Evolutionary conservation across 1,139 yeast species (phyloP).

Genomic region (Ashbya aceris): DNA sequence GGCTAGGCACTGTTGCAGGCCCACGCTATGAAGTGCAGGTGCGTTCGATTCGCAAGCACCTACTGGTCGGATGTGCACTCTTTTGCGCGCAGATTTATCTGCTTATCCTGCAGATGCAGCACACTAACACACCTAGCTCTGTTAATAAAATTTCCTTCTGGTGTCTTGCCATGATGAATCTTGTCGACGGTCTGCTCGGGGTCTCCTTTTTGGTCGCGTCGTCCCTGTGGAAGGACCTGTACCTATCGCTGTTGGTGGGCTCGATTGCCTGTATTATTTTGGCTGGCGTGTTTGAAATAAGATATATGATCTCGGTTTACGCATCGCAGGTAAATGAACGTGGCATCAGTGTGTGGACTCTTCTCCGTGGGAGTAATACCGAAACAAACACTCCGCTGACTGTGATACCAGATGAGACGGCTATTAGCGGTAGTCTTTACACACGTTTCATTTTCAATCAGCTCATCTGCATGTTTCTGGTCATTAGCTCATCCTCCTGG

Average conservation of each 20-base stretch:
- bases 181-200: constrained; percentile 61
- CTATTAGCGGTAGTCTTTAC: constrained; percentile 51
- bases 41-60: constrained; percentile 35
- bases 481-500: constrained; percentile 57
- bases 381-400: constrained; percentile 17
- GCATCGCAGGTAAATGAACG: constrained; percentile 66
- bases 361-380: constrained; percentile 19
- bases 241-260: constrained; percentile 58
- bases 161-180: constrained; percentile 44
- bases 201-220: constrained; percentile 54
- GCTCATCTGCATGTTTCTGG: constrained; percentile 49
- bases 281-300: constrained; percentile 67
- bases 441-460: constrained; percentile 53
- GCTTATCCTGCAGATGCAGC: constrained; percentile 56
- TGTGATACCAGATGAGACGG: constrained; percentile 41
- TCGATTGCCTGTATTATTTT: constrained; percentile 62
- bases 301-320: constrained; percentile 62
- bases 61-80: constrained; percentile 42
- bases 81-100: constrained; percentile 41
- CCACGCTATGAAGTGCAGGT: constrained; percentile 44
- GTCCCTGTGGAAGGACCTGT: constrained; percentile 45
- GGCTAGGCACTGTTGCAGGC: constrained; percentile 43
- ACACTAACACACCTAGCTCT: constrained; percentile 70
- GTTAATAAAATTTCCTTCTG: constrained; percentile 61
- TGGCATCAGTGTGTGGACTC: constrained; percentile 20